phyloP scores from a whole-genome alignment of 495 filamentous ascomycete genomes.

The Niebla homalea region DNA sequence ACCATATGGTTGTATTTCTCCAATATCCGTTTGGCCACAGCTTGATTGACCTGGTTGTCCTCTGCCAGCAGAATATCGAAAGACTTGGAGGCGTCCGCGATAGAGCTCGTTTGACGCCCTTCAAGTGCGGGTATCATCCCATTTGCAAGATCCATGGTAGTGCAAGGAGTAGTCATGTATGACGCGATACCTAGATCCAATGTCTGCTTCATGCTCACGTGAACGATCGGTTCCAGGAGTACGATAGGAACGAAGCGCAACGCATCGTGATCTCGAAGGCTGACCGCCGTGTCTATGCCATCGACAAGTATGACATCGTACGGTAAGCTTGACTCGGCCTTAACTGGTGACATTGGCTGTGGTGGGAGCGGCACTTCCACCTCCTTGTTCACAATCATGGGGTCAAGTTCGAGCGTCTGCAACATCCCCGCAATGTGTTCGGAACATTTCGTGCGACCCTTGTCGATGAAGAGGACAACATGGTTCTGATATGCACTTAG shows the following conservation, averaged over 20 bases:
- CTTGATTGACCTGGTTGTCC: slow-evolving; percentile 96
- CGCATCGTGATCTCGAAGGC: slow-evolving; percentile 73
- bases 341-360: slow-evolving; percentile 42
- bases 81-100: slow-evolving; percentile 86
- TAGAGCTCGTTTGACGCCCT: slow-evolving; percentile 79
- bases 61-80: slow-evolving; percentile 95
- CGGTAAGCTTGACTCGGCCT: slow-evolving; percentile 46
- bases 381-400: slow-evolving; percentile 63
- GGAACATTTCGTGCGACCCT: slow-evolving; percentile 63
- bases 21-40: slow-evolving; percentile 90
- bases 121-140: slow-evolving; percentile 97
- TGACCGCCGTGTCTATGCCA: slow-evolving; percentile 76
- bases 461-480: slow-evolving; percentile 91
- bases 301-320: slow-evolving; percentile 98
- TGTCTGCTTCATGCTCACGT: slow-evolving; percentile 86
- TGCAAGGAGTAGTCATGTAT: slow-evolving; percentile 97
- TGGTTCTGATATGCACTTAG: slow-evolving; percentile 78
- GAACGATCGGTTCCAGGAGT: slow-evolving; percentile 77
- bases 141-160: slow-evolving; percentile 91
- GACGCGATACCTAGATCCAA: slow-evolving; percentile 93
- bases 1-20: slow-evolving; percentile 97
- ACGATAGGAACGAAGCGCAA: slow-evolving; percentile 98
- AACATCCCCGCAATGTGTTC: slow-evolving; percentile 70
- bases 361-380: slow-evolving; percentile 41
- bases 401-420: slow-evolving; percentile 61